A percentile compares a stretch with the other conserved stretches of the same genome.
These are phyloP conservation scores for Dittrichia graveolens DNA, from an alignment of 129 eudicot species.

Conservation along the genomic window DNA sequence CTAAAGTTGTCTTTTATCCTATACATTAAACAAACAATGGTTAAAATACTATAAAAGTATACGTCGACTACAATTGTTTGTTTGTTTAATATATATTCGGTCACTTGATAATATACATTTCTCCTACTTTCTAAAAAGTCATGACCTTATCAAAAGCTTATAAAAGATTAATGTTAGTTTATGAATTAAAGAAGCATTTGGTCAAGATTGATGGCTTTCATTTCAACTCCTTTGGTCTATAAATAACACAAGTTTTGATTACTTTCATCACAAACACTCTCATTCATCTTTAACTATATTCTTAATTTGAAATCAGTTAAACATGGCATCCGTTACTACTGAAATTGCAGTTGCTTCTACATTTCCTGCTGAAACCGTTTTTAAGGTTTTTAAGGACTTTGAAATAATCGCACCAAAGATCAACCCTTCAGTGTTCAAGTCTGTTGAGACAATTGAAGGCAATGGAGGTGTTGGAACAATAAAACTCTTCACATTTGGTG, in stretches of 20 bases:
- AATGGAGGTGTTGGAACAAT: slow-evolving; percentile 51
- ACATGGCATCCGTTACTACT: slow-evolving; percentile 31
- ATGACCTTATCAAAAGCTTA: no score
- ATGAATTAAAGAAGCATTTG: not conserved
- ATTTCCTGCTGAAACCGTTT: slow-evolving; percentile 39
- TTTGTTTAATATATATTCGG: no score
- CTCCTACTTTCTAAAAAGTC: no score
- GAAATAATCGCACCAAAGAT: slow-evolving; percentile 45
- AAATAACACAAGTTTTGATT: not conserved
- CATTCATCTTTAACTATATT: slow-evolving; percentile 1
- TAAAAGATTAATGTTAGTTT: not conserved
- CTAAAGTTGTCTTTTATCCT: no score
- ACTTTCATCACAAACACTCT: slow-evolving; percentile 18
- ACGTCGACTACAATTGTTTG: no score
- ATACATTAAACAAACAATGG: no score
- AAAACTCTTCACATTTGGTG: slow-evolving; percentile 40
- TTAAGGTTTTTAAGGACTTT: slow-evolving; percentile 41
- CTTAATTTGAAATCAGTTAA: not conserved
- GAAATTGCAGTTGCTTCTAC: slow-evolving; percentile 30
- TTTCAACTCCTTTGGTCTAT: slow-evolving; percentile 13
- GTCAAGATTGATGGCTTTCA: slow-evolving; percentile 22
- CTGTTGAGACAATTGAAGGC: slow-evolving; percentile 45
- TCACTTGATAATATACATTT: no score
- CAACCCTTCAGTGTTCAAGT: slow-evolving; percentile 44
- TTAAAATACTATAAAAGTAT: no score